Conservation (phyloP, 352 stramenopile species). For the Globisporangium cylindrosporum region DNA sequence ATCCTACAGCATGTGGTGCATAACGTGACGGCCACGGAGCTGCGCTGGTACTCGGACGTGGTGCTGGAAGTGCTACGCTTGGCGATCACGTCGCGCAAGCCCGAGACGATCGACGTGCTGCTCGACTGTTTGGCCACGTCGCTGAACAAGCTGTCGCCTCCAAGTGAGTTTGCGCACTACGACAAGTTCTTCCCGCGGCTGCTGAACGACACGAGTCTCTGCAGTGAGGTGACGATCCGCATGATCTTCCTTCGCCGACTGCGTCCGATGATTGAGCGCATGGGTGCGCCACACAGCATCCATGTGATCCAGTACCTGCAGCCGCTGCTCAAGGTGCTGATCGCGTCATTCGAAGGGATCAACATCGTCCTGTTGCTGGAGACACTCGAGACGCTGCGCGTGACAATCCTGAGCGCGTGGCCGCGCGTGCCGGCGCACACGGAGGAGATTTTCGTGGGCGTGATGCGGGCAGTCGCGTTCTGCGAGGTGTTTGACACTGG, state of each 20-base stretch:
- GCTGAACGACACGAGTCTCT: conserved; percentile 61
- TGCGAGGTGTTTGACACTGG: conserved; percentile 60
- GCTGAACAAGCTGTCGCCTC: conserved; percentile 61
- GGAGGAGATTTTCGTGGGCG: conserved; percentile 62
- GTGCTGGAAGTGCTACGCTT: conserved; percentile 69
- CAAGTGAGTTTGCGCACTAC: conserved; percentile 56
- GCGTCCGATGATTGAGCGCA: conserved; percentile 36
- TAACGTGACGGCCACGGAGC: conserved; percentile 65
- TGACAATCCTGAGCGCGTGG: conserved; percentile 58
- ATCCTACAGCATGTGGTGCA: conserved; percentile 62
- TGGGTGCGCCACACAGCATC: conserved; percentile 67
- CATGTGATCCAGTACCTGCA: conserved; percentile 75
- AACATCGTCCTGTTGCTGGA: conserved; percentile 45
- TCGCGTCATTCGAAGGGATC: conserved; percentile 65
- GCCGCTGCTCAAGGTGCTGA: conserved; percentile 70
- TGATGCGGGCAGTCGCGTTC: conserved; percentile 65
- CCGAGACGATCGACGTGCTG: conserved; percentile 49
- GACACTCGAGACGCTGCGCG: conserved; percentile 56
- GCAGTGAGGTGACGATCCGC: conserved; percentile 53
- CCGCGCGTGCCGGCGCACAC: conserved; percentile 64
- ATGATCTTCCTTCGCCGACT: conserved; percentile 55
- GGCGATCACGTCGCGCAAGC: conserved; percentile 58
- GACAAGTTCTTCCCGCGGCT: conserved; percentile 66
- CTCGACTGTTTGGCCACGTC: conserved; percentile 54
- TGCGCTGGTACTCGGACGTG: conserved; percentile 80